Conservation (phyloP, 192 early-diverging fungal species). For the Dissophora ornata region DNA sequence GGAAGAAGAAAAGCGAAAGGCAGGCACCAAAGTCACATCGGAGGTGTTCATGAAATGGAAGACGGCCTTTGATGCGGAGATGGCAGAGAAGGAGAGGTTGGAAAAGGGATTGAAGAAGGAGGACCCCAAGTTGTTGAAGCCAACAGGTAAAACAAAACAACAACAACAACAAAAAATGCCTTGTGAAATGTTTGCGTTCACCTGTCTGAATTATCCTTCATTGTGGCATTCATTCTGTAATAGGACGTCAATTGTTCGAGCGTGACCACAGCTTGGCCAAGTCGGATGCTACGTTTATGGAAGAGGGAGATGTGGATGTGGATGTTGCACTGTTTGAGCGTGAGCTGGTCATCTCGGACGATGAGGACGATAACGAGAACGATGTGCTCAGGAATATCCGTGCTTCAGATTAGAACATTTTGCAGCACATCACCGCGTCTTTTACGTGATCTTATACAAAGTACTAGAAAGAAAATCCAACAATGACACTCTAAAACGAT, state of each 20-base stretch:
- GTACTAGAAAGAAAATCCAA: too few species aligned
- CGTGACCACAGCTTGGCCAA: constrained; percentile 85
- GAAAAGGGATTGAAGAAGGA: constrained; percentile 57
- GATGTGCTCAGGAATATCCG: constrained; percentile 59
- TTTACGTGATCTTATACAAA: too few species aligned
- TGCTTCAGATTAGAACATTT: constrained; percentile 27
- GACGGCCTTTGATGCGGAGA: constrained; percentile 79
- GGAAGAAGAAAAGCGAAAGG: constrained; percentile 78
- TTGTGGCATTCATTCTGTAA: too few species aligned
- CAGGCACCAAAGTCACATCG: constrained; percentile 86
- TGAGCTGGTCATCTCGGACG: constrained; percentile 65
- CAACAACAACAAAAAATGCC: background rate
- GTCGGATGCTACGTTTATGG: constrained; percentile 83
- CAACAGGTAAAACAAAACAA: constrained; percentile 46
- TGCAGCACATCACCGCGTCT: too few species aligned
- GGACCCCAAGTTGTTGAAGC: constrained; percentile 58
- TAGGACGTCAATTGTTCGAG: constrained; percentile 92
- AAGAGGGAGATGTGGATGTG: constrained; percentile 89
- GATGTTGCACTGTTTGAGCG: constrained; percentile 81
- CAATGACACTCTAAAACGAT: too few species aligned
- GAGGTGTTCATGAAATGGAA: constrained; percentile 87
- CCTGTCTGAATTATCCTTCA: too few species aligned
- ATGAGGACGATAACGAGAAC: constrained; percentile 72
- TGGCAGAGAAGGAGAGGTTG: constrained; percentile 61
- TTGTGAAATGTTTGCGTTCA: background rate